Conservation (phyloP, 2,329 filamentous ascomycete species). For the Verticillium dahliae region DNA sequence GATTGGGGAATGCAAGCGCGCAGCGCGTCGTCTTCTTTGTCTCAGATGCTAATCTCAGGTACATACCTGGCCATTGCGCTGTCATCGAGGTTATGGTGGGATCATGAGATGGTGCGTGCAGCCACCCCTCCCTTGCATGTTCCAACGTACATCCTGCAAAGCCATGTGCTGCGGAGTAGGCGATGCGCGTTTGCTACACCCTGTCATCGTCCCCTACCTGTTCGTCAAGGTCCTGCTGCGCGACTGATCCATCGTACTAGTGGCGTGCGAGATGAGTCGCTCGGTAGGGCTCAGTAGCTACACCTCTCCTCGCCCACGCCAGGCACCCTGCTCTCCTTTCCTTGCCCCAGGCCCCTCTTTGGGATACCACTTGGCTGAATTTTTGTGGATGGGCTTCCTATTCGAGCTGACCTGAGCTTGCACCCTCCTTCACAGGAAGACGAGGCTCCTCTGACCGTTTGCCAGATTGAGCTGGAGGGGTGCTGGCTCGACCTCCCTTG, state of each 20-base stretch:
- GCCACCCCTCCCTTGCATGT: constrained; percentile 1
- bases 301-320: not conserved
- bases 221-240: not conserved
- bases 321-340: not conserved
- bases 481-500: constrained; percentile 1
- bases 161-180: not conserved
- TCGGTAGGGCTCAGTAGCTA: not conserved
- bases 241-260: not conserved
- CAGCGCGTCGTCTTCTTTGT: not conserved
- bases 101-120: not conserved
- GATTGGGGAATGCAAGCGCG: not conserved
- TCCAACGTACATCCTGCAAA: not conserved
- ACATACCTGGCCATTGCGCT: not conserved
- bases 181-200: not conserved
- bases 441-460: not conserved
- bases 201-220: not conserved
- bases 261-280: not conserved
- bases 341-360: not conserved
- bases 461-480: not conserved
- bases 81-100: not conserved
- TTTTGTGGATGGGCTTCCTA: not conserved
- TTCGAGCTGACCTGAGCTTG: not conserved
- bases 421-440: not conserved
- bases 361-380: not conserved
- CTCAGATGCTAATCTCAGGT: not conserved